phyloP scores from a whole-genome alignment of 257 asterid genomes.

The Solanum megistacrolobum region DNA sequence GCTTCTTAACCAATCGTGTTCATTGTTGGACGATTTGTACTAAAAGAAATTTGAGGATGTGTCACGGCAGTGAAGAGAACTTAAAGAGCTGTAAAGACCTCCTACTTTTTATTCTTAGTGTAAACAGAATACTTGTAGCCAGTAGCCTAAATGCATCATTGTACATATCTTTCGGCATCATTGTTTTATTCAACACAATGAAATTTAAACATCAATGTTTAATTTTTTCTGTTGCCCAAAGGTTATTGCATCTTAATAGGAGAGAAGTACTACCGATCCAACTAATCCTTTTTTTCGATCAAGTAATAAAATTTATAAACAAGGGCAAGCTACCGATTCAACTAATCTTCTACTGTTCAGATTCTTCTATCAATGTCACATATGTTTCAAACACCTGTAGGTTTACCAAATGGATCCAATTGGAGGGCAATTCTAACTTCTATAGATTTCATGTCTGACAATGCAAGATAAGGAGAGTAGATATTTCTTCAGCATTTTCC shows the following conservation, averaged over 20 bases:
- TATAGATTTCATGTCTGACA: not conserved
- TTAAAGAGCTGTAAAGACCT: not conserved
- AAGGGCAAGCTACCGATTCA: not conserved
- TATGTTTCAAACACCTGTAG: not conserved
- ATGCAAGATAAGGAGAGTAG: not conserved
- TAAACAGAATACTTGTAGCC: not conserved
- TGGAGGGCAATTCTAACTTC: not conserved
- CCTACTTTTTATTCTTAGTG: not conserved
- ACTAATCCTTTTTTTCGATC: not conserved
- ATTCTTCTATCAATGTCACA: not conserved
- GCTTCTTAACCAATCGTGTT: not conserved
- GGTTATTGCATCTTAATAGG: not conserved
- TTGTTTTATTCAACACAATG: not conserved
- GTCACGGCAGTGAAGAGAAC: not conserved
- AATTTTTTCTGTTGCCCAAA: not conserved
- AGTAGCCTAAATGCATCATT: not conserved
- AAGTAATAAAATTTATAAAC: not conserved
- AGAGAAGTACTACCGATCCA: not conserved
- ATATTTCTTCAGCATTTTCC: not conserved
- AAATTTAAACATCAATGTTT: not conserved
- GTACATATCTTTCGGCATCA: not conserved
- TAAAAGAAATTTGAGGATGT: not conserved
- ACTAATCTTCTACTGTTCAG: not conserved
- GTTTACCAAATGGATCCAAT: not conserved
- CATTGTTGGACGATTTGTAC: not conserved